These are phyloP conservation scores for Tricholoma terreum DNA, from an alignment of 768 basidiomycete genomes.

Conservation along the genomic window DNA sequence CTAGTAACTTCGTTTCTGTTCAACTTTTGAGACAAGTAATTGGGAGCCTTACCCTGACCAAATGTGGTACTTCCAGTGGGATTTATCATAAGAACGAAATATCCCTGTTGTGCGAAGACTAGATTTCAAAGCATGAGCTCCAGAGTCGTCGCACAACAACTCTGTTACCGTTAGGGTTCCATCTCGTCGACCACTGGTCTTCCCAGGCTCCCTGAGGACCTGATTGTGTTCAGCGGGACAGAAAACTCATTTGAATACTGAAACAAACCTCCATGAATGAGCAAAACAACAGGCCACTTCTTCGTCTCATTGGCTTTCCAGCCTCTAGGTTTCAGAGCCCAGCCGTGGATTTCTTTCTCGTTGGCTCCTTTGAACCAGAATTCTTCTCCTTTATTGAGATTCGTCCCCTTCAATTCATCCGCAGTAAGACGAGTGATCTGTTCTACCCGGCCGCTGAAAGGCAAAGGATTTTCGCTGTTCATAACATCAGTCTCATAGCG, in stretches of 20 bases:
- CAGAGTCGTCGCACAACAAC: background rate
- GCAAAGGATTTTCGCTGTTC: conserved; percentile 23
- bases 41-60: conserved; percentile 60
- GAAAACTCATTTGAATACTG: background rate
- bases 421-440: conserved; percentile 68
- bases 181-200: conserved; percentile 87
- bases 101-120: conserved; percentile 87
- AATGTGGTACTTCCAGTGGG: conserved; percentile 94
- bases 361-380: conserved; percentile 90
- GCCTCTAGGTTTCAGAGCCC: conserved; percentile 77
- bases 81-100: conserved; percentile 84
- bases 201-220: conserved; percentile 86
- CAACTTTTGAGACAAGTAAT: background rate
- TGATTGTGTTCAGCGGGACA: conserved; percentile 6
- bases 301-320: conserved; percentile 62
- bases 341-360: conserved; percentile 77
- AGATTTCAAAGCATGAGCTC: background rate
- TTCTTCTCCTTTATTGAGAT: conserved; percentile 64
- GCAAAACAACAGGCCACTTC: conserved; percentile 76
- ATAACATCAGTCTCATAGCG: conserved; percentile 40
- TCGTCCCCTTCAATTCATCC: conserved; percentile 52
- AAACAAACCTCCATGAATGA: conserved; percentile 72
- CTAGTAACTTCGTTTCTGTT: conserved; percentile 32
- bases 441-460: conserved; percentile 36
- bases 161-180: conserved; percentile 78